Percentiles rank a stretch among this genome's conserved stretches.
These are phyloP conservation scores for Blastomyces emzantsi DNA, from an alignment of 2,329 filamentous ascomycete species.

Conservation along the genomic window DNA sequence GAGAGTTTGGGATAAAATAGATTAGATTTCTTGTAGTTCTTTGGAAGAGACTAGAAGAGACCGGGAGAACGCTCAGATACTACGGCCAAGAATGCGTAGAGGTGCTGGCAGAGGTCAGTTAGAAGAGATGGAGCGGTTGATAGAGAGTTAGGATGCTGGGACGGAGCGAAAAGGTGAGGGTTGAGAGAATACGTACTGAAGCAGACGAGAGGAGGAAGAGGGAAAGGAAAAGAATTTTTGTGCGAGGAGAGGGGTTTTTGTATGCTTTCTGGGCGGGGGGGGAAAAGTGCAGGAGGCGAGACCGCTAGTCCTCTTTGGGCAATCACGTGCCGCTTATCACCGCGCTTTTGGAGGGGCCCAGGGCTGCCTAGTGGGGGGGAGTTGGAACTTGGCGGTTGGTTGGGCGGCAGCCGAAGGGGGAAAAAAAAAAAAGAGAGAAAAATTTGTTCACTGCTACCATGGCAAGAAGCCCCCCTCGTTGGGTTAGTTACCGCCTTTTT, in stretches of 20 bases:
- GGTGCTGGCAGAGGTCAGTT: constrained; percentile 36
- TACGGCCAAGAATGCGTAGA: constrained; percentile 43
- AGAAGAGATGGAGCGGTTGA: constrained; percentile 15
- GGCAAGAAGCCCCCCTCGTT: constrained; percentile 11
- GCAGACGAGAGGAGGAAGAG: constrained; percentile 33
- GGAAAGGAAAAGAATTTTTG: constrained; percentile 27
- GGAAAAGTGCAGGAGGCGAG: constrained; percentile 30
- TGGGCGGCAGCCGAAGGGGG: too few relatives aligned
- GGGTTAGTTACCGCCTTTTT: background rate
- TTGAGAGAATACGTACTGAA: constrained; percentile 37
- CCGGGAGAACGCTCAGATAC: constrained; percentile 41
- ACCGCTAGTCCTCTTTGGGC: constrained; percentile 16
- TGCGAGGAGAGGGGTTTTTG: constrained; percentile 35
- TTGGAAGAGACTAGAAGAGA: constrained; percentile 41
- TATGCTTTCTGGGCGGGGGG: constrained; percentile 42
- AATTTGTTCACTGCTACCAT: constrained; percentile 12
- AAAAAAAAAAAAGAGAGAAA: background rate
- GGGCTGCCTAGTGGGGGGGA: constrained; percentile 7
- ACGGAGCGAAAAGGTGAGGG: constrained; percentile 17
- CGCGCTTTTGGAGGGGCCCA: constrained; percentile 24
- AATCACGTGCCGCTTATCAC: constrained; percentile 17
- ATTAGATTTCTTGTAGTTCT: constrained; percentile 39
- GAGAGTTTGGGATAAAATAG: constrained; percentile 9
- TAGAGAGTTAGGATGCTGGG: constrained; percentile 10
- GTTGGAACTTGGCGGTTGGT: too few relatives aligned